A percentile compares a stretch with the other conserved stretches of the same genome.
Evolutionary conservation across 257 asterid species (phyloP).

Genomic region (Solanum pimpinellifolium): DNA sequence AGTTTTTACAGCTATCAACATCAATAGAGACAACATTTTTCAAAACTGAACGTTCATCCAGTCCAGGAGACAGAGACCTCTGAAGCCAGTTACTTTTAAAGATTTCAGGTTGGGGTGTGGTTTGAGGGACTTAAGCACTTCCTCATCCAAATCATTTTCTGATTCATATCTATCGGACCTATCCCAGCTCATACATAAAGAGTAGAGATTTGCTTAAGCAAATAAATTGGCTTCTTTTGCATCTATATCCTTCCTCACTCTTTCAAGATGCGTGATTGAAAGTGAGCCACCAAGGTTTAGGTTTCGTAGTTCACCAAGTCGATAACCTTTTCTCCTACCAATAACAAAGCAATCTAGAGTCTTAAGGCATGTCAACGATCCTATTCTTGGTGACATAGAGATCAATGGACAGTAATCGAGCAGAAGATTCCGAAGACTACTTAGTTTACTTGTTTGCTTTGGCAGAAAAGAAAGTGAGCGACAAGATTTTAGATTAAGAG

Average conservation of each 20-base stretch:
- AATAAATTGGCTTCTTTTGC: slow-evolving; percentile 15
- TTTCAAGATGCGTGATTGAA: slow-evolving; percentile 1
- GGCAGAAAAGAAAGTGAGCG: background rate
- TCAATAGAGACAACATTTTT: background rate
- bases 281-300: slow-evolving; percentile 13
- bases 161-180: background rate
- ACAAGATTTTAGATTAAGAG: background rate
- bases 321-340: slow-evolving; percentile 3
- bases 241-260: slow-evolving; percentile 2
- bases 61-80: slow-evolving; percentile 2
- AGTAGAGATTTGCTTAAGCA: background rate
- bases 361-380: slow-evolving; percentile 9
- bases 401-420: background rate
- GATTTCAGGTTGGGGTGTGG: background rate
- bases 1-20: background rate
- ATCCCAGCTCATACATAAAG: background rate
- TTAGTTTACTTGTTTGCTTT: background rate
- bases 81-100: background rate
- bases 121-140: slow-evolving; percentile 11
- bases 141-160: background rate
- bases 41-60: slow-evolving; percentile 13
- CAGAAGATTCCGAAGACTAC: background rate
- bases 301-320: slow-evolving; percentile 6
- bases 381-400: slow-evolving; percentile 9
- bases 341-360: slow-evolving; percentile 13